These are phyloP conservation scores for Stylosanthes scabra DNA, from an alignment of 331 rosid genomes.

Conservation along the genomic window DNA sequence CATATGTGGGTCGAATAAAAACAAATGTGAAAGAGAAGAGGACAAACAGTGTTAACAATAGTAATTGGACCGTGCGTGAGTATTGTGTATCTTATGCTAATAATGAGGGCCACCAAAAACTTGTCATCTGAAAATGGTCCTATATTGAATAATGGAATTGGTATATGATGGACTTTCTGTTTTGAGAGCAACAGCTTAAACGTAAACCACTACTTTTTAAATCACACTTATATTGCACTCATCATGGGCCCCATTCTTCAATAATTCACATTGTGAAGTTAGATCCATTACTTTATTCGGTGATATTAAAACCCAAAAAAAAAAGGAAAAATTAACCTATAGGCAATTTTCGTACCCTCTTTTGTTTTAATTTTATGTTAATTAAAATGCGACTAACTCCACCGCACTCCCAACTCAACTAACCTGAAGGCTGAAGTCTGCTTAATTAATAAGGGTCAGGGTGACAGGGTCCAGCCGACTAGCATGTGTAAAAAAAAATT, in stretches of 20 bases:
- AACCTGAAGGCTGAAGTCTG: too few relatives aligned
- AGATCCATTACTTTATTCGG: neutral
- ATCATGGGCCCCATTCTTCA: conserved; percentile 9
- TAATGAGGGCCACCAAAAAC: neutral
- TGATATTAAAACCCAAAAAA: too few relatives aligned
- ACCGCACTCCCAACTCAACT: too few relatives aligned
- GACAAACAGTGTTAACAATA: neutral
- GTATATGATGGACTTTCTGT: neutral
- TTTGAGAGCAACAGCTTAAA: neutral
- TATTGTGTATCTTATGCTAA: neutral
- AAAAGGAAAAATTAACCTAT: too few relatives aligned
- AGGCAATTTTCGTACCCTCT: too few relatives aligned
- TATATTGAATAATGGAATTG: neutral
- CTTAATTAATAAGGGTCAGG: too few relatives aligned
- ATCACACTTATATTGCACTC: neutral
- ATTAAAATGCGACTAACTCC: too few relatives aligned
- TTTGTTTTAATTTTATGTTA: too few relatives aligned
- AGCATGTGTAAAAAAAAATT: too few relatives aligned
- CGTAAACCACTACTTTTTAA: conserved; percentile 14
- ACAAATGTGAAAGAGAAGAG: conserved; percentile 22
- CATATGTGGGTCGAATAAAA: neutral
- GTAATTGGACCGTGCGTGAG: neutral
- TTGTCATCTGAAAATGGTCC: neutral
- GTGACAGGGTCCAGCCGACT: too few relatives aligned
- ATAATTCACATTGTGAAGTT: neutral